Evolutionary conservation across 768 basidiomycete genomes (phyloP).

Genomic region (Boletellus sp.): DNA sequence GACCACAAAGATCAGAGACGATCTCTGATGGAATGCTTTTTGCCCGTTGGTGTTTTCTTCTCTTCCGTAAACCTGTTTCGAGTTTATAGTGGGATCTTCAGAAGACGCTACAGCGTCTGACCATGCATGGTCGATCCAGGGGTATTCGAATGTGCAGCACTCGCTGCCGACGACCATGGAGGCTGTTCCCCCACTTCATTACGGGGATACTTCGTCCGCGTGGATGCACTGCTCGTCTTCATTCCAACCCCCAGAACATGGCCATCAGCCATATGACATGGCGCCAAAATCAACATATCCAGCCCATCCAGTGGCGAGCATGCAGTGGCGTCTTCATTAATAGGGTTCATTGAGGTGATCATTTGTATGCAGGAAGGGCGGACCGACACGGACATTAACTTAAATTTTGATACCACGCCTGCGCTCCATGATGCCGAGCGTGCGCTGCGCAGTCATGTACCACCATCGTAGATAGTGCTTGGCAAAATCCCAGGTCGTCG

Average conservation of each 20-base stretch:
- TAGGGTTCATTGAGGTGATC: no score
- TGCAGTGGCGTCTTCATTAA: slow-evolving; percentile 7
- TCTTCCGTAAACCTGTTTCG: background rate
- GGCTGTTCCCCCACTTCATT: slow-evolving; percentile 1
- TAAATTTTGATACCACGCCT: background rate
- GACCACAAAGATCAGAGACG: background rate
- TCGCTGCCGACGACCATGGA: slow-evolving; percentile 1
- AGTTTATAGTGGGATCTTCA: background rate
- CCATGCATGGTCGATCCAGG: slow-evolving; percentile 7
- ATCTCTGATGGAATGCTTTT: background rate
- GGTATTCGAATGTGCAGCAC: slow-evolving; percentile 1
- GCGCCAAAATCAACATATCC: background rate
- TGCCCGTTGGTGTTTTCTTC: slow-evolving; percentile 9
- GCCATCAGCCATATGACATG: slow-evolving; percentile 7
- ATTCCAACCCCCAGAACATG: background rate
- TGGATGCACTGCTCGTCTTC: slow-evolving; percentile 9
- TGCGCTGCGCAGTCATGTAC: background rate
- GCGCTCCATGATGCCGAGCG: background rate
- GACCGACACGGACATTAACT: background rate
- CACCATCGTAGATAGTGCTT: background rate
- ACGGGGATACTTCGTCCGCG: background rate
- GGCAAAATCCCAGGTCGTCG: no score
- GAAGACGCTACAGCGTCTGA: slow-evolving; percentile 6
- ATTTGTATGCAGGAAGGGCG: no score
- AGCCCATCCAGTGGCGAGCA: background rate